Evolutionary conservation across 2,329 filamentous ascomycete species (phyloP), one percentile per base, ranked within the genome.

Genomic region (Aspergillus nomiae): DNA sequence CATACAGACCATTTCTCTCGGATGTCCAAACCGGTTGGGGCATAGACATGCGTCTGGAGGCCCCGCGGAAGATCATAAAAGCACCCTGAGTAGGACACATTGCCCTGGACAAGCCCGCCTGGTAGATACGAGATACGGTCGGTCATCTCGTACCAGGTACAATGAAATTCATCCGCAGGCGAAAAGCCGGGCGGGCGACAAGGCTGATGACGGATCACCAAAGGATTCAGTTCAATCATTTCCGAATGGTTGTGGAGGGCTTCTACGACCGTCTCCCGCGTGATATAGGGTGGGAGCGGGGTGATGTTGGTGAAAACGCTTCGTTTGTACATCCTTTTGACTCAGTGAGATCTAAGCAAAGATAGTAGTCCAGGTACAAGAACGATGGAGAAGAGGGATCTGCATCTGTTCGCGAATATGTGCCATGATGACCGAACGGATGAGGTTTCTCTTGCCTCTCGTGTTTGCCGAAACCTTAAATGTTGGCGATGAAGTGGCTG

Each of bases 201-300:
- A 36, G 83, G 83, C 68, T 89, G 85, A 62, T 91, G 86, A 64
- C 90, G 88, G 65, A 90, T 87, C 60, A 96, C 90, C 55, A 96
- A 84, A 1, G 92, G 92, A 76, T 96, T 96, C 62, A 96, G 82
- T 73, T 94, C 90, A 72, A 96, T 96, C 89, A 97, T 96, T 70
- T 89, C 89, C 56, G 84, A 76, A 78, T 96, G 92, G 76, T 90
- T 85, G 76, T 92, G 91, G 36, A 96, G 87, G 68, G 92, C 91
- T 59, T 87, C 83, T 66, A 96, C 76, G 48, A 92, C 91, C n/a
- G 86, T 84, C 68, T 90, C 84, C 60, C 92, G 87, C 55, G 87
- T 83, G 67, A 95, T 85, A 69, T 83, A 82, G 2, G 85, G 70
- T 10, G 93, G 92, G 36, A 96, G 84, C 21, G 92, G 90, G 32